Evolutionary conservation across 768 basidiomycete genomes (phyloP).

Genomic region (Lactifluus volemus): DNA sequence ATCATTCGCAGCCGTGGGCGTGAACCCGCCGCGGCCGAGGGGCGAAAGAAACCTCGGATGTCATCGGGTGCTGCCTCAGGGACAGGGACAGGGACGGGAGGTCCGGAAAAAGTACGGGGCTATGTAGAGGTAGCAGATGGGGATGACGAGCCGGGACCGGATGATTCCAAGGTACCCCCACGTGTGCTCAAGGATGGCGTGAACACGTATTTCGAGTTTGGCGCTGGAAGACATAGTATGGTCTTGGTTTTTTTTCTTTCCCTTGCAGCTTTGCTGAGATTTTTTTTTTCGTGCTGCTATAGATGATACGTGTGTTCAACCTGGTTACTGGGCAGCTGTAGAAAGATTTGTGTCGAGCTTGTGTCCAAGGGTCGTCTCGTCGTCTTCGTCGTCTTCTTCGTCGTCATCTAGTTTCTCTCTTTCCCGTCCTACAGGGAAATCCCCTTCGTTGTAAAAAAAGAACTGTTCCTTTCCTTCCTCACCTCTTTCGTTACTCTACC

Average conservation of each 20-base stretch:
- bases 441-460: background rate
- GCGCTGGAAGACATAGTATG: conserved; percentile 26
- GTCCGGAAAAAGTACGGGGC: background rate
- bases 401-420: too few relatives aligned
- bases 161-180: background rate
- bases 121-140: background rate
- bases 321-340: conserved; percentile 26
- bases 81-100: background rate
- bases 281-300: background rate
- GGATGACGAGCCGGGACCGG: background rate
- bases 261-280: too few relatives aligned
- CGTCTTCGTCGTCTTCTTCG: background rate
- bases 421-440: background rate
- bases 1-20: conserved; percentile 31
- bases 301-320: conserved; percentile 29
- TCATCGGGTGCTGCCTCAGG: background rate
- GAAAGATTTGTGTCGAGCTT: conserved; percentile 21
- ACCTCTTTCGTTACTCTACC: too few relatives aligned
- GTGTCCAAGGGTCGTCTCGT: background rate
- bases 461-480: too few relatives aligned
- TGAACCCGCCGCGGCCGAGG: background rate
- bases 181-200: conserved; percentile 17
- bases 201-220: conserved; percentile 23
- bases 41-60: background rate
- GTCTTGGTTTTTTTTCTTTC: too few relatives aligned